These are phyloP conservation scores for Trichoderma atrobrunneum DNA, from an alignment of 2,329 filamentous ascomycete genomes.

Conservation along the genomic window DNA sequence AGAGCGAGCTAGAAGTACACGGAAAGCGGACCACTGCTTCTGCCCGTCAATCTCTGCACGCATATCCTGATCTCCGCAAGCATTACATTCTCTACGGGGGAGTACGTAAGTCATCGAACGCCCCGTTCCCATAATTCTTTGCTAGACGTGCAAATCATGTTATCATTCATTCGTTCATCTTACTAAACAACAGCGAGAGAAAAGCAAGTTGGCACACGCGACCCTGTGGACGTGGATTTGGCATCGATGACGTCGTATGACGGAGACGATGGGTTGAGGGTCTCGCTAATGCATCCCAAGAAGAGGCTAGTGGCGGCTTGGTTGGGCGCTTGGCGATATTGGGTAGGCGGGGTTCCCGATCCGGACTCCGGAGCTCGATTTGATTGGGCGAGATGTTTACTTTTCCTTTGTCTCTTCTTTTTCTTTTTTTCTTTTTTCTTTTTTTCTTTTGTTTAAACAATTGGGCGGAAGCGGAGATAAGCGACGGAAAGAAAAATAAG, in stretches of 20 bases:
- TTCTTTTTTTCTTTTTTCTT: neutral
- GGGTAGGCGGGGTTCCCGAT: constrained; percentile 13
- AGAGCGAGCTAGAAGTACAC: constrained; percentile 2
- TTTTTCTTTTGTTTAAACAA: neutral
- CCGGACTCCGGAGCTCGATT: neutral
- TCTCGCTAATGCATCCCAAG: neutral
- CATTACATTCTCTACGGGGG: neutral
- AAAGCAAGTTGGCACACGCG: neutral
- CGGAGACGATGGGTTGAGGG: neutral
- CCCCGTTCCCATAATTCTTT: neutral
- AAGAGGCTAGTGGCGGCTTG: neutral
- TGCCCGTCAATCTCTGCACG: neutral
- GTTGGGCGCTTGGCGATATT: neutral
- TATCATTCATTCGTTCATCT: neutral
- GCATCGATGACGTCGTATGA: constrained; percentile 19
- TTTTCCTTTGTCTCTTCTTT: too few relatives aligned
- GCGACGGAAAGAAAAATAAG: neutral
- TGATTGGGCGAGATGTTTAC: neutral
- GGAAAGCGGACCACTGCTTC: constrained; percentile 6
- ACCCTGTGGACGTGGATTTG: neutral
- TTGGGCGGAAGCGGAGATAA: neutral
- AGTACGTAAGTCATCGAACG: neutral
- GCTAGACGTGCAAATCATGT: neutral
- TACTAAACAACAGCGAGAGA: neutral
- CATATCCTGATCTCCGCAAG: neutral